Conservation (phyloP, 2,329 filamentous ascomycete genomes). For the Pyricularia pennisetigena region DNA sequence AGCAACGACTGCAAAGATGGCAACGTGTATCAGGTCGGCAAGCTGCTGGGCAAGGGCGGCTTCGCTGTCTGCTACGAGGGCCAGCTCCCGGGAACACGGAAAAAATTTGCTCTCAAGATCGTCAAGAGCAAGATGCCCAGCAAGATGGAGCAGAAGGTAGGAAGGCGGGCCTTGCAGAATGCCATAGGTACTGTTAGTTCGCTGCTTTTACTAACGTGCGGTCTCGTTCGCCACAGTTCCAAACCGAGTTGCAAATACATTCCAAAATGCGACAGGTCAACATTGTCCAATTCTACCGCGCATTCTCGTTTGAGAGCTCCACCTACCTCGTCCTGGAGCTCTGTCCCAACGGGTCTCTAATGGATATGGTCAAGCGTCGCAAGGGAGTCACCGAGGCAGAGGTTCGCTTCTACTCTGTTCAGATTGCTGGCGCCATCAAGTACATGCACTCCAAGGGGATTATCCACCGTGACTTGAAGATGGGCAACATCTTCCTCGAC, state of each 20-base stretch:
- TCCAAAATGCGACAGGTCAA: conserved; percentile 96
- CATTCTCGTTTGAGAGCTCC: conserved; percentile 79
- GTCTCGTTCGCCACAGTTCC: conserved; percentile 37
- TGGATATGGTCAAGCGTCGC: conserved; percentile 93
- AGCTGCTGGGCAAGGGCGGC: conserved; percentile 68
- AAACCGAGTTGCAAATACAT: conserved; percentile 90
- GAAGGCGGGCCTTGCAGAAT: background rate
- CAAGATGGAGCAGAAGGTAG: conserved; percentile 77
- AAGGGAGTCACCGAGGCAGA: conserved; percentile 89
- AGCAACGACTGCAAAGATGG: conserved; percentile 61
- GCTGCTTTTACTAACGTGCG: background rate
- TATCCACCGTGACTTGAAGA: conserved; percentile 94
- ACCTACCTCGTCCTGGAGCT: conserved; percentile 93
- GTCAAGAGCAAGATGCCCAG: conserved; percentile 74
- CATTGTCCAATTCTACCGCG: conserved; percentile 89
- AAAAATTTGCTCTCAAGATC: conserved; percentile 69
- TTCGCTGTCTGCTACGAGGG: conserved; percentile 76
- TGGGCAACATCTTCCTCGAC: conserved; percentile 95
- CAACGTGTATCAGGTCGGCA: conserved; percentile 63
- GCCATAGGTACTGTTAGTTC: background rate
- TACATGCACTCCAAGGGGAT: conserved; percentile 95
- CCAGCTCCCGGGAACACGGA: conserved; percentile 54
- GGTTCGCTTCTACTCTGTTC: conserved; percentile 85
- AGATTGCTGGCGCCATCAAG: conserved; percentile 94
- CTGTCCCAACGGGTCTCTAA: conserved; percentile 90